Evolutionary conservation across 2,329 filamentous ascomycete genomes (phyloP).

Genomic region (Triangularia verruculosa): DNA sequence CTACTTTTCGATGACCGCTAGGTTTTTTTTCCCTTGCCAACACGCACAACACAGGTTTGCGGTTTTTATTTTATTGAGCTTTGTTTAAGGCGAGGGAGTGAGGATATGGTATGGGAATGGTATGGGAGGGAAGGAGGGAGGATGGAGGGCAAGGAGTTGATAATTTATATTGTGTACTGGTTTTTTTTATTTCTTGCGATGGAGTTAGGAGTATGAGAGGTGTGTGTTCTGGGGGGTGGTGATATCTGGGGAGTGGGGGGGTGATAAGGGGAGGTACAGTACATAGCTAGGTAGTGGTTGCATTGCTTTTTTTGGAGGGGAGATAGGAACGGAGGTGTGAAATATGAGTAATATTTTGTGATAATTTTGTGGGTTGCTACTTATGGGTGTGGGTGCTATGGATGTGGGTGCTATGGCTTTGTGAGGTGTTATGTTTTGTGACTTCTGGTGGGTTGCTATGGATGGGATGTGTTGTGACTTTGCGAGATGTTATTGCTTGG

Average conservation of each 20-base stretch:
- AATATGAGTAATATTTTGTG: background rate
- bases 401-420: background rate
- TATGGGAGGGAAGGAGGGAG: background rate
- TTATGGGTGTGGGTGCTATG: too few relatives aligned
- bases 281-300: background rate
- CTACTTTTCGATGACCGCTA: background rate
- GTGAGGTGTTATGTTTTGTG: too few relatives aligned
- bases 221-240: too few relatives aligned
- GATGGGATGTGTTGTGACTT: too few relatives aligned
- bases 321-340: background rate
- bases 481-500: too few relatives aligned
- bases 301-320: background rate
- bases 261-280: background rate
- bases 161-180: background rate
- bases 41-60: background rate
- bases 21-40: background rate
- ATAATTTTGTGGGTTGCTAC: background rate
- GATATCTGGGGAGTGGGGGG: background rate
- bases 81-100: background rate
- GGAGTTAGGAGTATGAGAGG: background rate
- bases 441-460: too few relatives aligned
- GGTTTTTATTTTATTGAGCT: background rate
- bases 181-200: background rate
- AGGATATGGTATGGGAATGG: background rate
- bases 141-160: too few relatives aligned